Conservation (phyloP, 2,329 filamentous ascomycete species). For the Fusarium buharicum region DNA sequence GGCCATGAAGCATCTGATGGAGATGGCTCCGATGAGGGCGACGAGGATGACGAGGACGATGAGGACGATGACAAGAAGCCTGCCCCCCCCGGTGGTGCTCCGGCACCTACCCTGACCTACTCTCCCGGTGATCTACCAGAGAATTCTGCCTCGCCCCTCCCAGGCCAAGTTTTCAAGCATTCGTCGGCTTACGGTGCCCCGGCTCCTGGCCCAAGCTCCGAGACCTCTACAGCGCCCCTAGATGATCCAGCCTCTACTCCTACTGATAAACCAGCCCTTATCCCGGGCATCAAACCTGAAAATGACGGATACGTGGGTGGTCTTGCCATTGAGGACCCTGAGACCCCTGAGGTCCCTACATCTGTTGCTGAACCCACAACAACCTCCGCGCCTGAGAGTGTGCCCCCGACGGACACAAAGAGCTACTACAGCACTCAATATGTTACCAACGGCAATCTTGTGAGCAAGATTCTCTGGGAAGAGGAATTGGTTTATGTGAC, state of each 20-base stretch:
- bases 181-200: slow-evolving; percentile 35
- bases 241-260: slow-evolving; percentile 4
- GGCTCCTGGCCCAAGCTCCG: slow-evolving; percentile 25
- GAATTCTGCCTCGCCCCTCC: slow-evolving; percentile 50
- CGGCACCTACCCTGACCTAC: slow-evolving; percentile 49
- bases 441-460: slow-evolving; percentile 59
- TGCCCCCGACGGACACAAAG: slow-evolving; percentile 48
- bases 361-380: slow-evolving; percentile 29
- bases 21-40: slow-evolving; percentile 37
- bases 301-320: slow-evolving; percentile 16
- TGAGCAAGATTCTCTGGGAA: slow-evolving; percentile 68
- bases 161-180: slow-evolving; percentile 58
- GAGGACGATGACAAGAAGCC: slow-evolving; percentile 18
- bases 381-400: slow-evolving; percentile 43
- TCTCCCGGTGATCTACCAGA: slow-evolving; percentile 50
- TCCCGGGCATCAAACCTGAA: slow-evolving; percentile 21
- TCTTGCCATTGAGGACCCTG: slow-evolving; percentile 24
- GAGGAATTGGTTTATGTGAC: slow-evolving; percentile 66
- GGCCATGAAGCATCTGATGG: slow-evolving; percentile 58
- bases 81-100: slow-evolving; percentile 13
- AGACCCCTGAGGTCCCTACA: slow-evolving; percentile 12
- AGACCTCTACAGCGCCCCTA: slow-evolving; percentile 8
- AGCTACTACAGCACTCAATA: slow-evolving; percentile 62
- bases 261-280: slow-evolving; percentile 12
- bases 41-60: slow-evolving; percentile 4